Base-by-base conservation (phyloP, 495 filamentous ascomycete genomes). In the Aspergillus ostianus region DNA sequence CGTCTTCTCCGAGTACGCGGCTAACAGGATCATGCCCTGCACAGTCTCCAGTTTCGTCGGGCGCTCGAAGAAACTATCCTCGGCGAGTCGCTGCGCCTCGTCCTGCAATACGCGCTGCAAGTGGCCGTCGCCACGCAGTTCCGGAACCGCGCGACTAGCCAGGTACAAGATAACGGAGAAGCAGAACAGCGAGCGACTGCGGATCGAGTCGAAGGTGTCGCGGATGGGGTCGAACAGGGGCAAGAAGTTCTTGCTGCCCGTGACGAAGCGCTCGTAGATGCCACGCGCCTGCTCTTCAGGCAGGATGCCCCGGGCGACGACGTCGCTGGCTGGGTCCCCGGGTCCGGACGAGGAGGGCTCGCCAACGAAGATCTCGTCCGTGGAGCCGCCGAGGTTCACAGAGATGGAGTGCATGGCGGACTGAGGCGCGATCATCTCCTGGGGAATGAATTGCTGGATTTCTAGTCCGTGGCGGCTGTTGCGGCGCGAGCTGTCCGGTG, bases 41-140 rank as follows among this genome's bases (percentile, higher is more conserved):
- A 78, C 75, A 4, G 73, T 76, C 53, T 78, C 75, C 15, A 78
- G 65, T 46, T 77, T 78, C 0, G 75, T 78, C 0, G 75, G 75
- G 12, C 74, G 68, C 51, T 76, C 75, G 32, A 78, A 78, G 55
- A 77, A 78, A 45, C 73, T 75, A 59, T 78, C 75, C 60, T 78
- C 75, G 1, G 75, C 75, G 13, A 78, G 59, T 30, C 75, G 60
- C 46, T 78, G 75, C 6, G 75, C 74, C 49, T 78, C 75, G 57
- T 78, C 75, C 59, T 78, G 75, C 0, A 78, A 59, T 3, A 78
- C 75, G n/a, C 75, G 70, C 48, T 78, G 75, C 65, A 78, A 61
- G 52, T 78, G 72, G 1, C 65, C 72, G 20, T 78, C 68, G n/a
- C 66, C 65, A 17, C 74, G 73, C 21, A 74, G 36, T 13, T 78